Conservation (phyloP, 805 yeast species). For the Candida xyloterini region DNA sequence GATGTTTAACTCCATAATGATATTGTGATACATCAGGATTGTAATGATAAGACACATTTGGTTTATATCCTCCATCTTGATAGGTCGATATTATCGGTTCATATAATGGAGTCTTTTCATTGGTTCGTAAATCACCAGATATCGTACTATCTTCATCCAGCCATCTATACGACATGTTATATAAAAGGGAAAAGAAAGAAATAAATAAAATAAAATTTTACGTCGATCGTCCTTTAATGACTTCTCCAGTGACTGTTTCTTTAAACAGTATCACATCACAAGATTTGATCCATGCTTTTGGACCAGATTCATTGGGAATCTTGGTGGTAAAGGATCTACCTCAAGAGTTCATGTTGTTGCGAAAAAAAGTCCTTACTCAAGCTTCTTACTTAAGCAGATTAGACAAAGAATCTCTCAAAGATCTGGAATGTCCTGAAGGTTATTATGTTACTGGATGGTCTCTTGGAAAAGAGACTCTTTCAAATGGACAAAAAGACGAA, state of each 20-base stretch:
- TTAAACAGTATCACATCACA: constrained; percentile 4
- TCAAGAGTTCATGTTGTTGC: constrained; percentile 33
- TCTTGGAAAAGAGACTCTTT: constrained; percentile 50
- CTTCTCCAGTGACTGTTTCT: constrained; percentile 13
- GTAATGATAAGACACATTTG: constrained; percentile 81
- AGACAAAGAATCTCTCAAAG: constrained; percentile 32
- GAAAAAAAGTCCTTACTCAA: constrained; percentile 41
- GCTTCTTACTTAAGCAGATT: constrained; percentile 43
- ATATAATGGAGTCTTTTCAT: constrained; percentile 42
- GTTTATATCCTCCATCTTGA: constrained; percentile 39
- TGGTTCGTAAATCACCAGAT: constrained; percentile 26
- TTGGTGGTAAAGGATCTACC: constrained; percentile 47
- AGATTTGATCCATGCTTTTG: constrained; percentile 46
- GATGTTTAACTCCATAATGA: constrained; percentile 92
- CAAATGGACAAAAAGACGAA: constrained; percentile 43
- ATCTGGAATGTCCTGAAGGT: constrained; percentile 47
- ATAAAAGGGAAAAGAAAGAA: constrained; percentile 1
- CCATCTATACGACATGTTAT: constrained; percentile 23
- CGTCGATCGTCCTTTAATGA: constrained; percentile 7
- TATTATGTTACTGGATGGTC: constrained; percentile 62
- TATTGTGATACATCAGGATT: constrained; percentile 76
- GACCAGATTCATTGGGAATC: constrained; percentile 53
- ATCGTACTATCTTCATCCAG: constrained; percentile 29
- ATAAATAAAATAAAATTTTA: background rate
- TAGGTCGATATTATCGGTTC: constrained; percentile 40